These are phyloP conservation scores for Mycena capillaripes DNA, from an alignment of 768 basidiomycete genomes.

Conservation along the genomic window DNA sequence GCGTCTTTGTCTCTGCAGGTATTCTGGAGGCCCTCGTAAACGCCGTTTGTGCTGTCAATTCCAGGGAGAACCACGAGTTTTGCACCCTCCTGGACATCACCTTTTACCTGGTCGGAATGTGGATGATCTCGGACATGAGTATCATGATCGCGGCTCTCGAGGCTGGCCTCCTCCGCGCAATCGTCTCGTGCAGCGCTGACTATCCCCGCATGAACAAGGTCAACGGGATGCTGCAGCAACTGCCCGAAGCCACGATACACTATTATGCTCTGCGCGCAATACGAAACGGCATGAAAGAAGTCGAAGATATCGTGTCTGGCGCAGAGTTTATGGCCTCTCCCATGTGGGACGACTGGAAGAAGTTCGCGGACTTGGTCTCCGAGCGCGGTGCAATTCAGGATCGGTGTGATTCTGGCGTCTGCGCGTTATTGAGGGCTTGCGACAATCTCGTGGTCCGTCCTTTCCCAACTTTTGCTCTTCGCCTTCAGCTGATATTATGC, in stretches of 20 bases:
- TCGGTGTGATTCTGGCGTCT: constrained; percentile 1
- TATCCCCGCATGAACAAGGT: background rate
- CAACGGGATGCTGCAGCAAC: background rate
- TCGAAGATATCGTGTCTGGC: constrained; percentile 7
- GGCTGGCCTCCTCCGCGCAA: constrained; percentile 3
- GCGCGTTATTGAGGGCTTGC: constrained; percentile 8
- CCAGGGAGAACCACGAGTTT: background rate
- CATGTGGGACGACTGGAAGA: constrained; percentile 9
- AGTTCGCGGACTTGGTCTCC: constrained; percentile 2
- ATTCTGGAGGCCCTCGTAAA: background rate
- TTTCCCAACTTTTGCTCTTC: background rate
- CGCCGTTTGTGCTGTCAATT: background rate
- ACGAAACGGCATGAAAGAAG: background rate
- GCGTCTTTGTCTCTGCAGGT: constrained; percentile 3
- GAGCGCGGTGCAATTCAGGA: constrained; percentile 5
- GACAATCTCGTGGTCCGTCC: constrained; percentile 14
- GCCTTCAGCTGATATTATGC: background rate
- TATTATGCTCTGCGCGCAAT: constrained; percentile 20
- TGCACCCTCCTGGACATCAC: constrained; percentile 1
- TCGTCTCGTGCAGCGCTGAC: background rate
- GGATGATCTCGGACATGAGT: background rate
- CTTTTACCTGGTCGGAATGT: background rate
- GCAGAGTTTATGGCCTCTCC: constrained; percentile 10
- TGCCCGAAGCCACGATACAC: background rate
- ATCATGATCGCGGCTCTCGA: background rate